Evolutionary conservation across 345 rosid species (phyloP).

Genomic region (Populus euphratica): DNA sequence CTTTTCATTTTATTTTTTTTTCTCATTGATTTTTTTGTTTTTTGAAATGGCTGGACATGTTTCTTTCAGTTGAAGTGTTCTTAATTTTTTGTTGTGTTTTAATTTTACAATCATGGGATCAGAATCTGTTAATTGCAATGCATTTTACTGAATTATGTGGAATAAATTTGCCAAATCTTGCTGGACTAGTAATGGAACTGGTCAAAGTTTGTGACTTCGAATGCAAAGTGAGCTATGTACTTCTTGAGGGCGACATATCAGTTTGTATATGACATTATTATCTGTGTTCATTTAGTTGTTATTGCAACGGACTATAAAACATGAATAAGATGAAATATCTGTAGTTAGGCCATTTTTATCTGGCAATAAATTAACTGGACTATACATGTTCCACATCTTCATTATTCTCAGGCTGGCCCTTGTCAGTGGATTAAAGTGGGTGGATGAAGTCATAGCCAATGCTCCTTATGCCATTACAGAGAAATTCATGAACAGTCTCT

Average conservation of each 20-base stretch:
- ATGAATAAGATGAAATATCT: neutral
- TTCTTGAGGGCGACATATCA: neutral
- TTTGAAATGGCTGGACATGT: neutral
- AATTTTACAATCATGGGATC: no score
- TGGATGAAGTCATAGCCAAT: slow-evolving; percentile 81
- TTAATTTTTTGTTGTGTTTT: no score
- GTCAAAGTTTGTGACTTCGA: neutral
- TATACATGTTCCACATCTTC: neutral
- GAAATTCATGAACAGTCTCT: slow-evolving; percentile 74
- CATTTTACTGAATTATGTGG: neutral
- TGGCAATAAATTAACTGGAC: neutral
- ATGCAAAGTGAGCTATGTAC: neutral
- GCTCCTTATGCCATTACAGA: slow-evolving; percentile 93
- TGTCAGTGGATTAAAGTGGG: slow-evolving; percentile 94
- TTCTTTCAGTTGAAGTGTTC: no score
- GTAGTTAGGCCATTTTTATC: neutral
- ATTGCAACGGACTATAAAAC: neutral
- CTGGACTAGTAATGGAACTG: neutral
- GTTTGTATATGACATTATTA: neutral
- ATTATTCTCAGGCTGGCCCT: slow-evolving; percentile 55
- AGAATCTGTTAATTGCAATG: neutral
- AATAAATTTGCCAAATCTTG: neutral
- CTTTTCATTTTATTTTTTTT: neutral
- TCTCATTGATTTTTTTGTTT: neutral
- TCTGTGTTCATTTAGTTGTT: neutral